Evolutionary conservation across 2,329 filamentous ascomycete genomes (phyloP).

Genomic region (Leptographium radiaticola): DNA sequence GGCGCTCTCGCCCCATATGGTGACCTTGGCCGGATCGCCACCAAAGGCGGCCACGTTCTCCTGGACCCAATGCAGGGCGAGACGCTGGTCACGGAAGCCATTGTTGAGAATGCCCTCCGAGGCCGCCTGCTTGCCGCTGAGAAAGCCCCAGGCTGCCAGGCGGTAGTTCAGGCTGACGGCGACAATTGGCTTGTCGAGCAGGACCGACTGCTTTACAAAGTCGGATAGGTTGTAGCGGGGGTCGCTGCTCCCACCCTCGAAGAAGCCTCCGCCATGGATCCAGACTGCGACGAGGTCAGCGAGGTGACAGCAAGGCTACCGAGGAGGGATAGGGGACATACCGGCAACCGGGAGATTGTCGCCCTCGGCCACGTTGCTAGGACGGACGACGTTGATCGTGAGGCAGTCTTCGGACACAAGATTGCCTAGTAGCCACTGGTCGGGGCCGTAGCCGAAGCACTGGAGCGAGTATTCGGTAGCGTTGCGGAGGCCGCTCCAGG

Average conservation of each 20-base stretch:
- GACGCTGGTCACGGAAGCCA: conserved; percentile 35
- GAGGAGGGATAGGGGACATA: too few species aligned
- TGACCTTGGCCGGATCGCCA: conserved; percentile 31
- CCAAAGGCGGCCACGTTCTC: conserved; percentile 37
- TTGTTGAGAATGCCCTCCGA: conserved; percentile 33
- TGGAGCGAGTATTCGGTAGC: conserved; percentile 31
- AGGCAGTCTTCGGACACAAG: conserved; percentile 41
- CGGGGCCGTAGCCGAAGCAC: conserved; percentile 35
- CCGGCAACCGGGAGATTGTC: conserved; percentile 29
- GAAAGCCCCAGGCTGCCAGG: conserved; percentile 36
- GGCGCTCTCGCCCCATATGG: conserved; percentile 40
- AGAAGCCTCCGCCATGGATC: conserved; percentile 24
- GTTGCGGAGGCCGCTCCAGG: conserved; percentile 26
- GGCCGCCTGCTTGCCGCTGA: conserved; percentile 30
- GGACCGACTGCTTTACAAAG: conserved; percentile 33
- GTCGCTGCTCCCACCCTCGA: conserved; percentile 27
- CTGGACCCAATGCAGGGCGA: conserved; percentile 35
- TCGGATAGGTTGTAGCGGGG: conserved; percentile 47
- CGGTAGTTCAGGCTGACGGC: conserved; percentile 32
- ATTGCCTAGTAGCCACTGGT: conserved; percentile 11
- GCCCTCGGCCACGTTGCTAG: conserved; percentile 26
- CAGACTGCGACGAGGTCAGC: conserved; percentile 26
- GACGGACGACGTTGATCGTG: conserved; percentile 48
- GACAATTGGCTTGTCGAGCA: conserved; percentile 30
- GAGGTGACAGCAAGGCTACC: too few species aligned